phyloP scores from a whole-genome alignment of 345 rosid genomes.

The Arabidopsis suecica region DNA sequence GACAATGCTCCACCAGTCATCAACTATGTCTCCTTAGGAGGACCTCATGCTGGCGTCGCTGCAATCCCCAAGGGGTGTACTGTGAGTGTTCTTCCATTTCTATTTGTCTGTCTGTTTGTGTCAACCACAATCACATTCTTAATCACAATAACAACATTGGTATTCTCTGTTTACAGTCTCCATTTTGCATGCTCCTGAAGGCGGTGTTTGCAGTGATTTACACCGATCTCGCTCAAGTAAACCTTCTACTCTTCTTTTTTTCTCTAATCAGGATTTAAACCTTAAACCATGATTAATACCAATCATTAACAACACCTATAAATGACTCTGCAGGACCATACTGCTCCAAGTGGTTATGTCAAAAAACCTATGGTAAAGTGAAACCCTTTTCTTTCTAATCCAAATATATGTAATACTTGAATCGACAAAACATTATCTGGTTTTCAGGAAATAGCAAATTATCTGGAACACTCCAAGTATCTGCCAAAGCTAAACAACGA shows the following conservation, averaged over 20 bases:
- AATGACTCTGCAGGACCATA: slow-evolving; percentile 38
- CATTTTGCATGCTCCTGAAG: not conserved
- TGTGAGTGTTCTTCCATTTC: slow-evolving; percentile 43
- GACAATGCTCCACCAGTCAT: slow-evolving; percentile 78
- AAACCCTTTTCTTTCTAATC: slow-evolving; percentile 10
- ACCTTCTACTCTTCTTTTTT: slow-evolving; percentile 16
- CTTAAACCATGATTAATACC: slow-evolving; percentile 5
- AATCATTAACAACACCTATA: slow-evolving; percentile 6
- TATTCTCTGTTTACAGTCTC: slow-evolving; percentile 4
- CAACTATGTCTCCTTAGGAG: slow-evolving; percentile 78
- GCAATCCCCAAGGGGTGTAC: slow-evolving; percentile 68
- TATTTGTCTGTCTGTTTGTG: slow-evolving; percentile 25
- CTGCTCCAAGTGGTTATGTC: slow-evolving; percentile 35
- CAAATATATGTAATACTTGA: not conserved
- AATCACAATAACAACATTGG: not conserved
- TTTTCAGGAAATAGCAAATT: slow-evolving; percentile 18
- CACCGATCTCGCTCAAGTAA: slow-evolving; percentile 30
- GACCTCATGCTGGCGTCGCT: slow-evolving; percentile 94
- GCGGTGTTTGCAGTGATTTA: slow-evolving; percentile 31
- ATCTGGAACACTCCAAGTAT: slow-evolving; percentile 62
- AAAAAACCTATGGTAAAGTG: slow-evolving; percentile 31
- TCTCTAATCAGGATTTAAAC: slow-evolving; percentile 13
- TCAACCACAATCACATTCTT: not conserved
- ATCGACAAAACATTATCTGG: not conserved
- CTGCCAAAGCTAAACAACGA: slow-evolving; percentile 91